Base-by-base conservation (phyloP, 1,284 basidiomycete species). In the Hemileia vastatrix region DNA sequence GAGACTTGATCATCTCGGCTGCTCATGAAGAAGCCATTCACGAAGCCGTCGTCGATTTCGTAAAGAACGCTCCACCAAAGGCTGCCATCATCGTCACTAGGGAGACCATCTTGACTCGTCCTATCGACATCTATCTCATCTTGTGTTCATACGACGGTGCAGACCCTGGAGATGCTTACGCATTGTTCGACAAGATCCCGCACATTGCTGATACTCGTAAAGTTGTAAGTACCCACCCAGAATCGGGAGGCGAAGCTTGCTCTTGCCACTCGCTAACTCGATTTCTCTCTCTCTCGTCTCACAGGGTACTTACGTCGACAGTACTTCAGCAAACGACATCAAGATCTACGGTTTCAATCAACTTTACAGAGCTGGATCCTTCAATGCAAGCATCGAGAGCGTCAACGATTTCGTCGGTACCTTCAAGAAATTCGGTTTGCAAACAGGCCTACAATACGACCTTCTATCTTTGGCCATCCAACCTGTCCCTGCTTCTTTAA, bases 91-190 rank as follows among this genome's bases (percentile, higher is more conserved):
- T 64, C 52, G 50, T 45, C 8, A 64, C 59, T 4, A 23, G 32
- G n/a, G 49, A 40, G 15, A 44, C 21, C 44, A 31, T n/a, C 19
- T 58, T 19, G n/a, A 36, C 36, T 15, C 36, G 36, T 19, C 54
- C 52, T 15, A 43, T 18, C 52, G 36, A 40, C 19, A 31, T 54
- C 24, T 21, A 59, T 23, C 23, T 64, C 15, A 19, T 64, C 27
- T 63, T 64, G 23, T 33, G 15, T 47, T 51, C 63, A 2, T 64
- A 64, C 48, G 50, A 64, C 52, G 63, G 63, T 27, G 43, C 45
- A 8, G 61, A 63, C 32, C 45, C 45, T 6, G 43, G 21, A 6
- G 40, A 24, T 18, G 15, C 19, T 13, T 64, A 54, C 57, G 45
- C 51, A 6, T 21, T 48, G 27, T 64, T 64, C 23, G 23, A 33